Evolutionary conservation across 108 stramenopile species (phyloP).

Genomic region (Asterionellopsis glacialis): DNA sequence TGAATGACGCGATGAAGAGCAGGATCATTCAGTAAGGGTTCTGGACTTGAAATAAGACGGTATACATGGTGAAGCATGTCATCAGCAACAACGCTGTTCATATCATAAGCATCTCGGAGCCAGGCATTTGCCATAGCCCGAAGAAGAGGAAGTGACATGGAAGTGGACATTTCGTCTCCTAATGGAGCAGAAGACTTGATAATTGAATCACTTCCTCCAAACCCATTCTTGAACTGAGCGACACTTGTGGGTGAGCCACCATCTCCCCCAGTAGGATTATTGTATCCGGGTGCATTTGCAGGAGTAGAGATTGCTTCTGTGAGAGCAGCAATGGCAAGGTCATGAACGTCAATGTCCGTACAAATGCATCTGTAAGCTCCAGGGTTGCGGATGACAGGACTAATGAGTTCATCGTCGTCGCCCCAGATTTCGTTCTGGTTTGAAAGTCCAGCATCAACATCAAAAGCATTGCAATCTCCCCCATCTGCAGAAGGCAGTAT

Average conservation of each 20-base stretch:
- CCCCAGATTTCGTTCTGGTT: constrained; percentile 69
- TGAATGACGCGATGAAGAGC: constrained; percentile 89
- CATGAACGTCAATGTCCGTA: constrained; percentile 90
- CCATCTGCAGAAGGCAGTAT: constrained; percentile 37
- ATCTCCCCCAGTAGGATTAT: background rate
- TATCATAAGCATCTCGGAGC: constrained; percentile 78
- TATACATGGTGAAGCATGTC: constrained; percentile 86
- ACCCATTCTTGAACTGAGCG: constrained; percentile 7
- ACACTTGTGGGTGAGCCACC: constrained; percentile 34
- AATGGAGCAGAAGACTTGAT: constrained; percentile 46
- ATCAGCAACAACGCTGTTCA: constrained; percentile 74
- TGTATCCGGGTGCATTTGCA: constrained; percentile 23
- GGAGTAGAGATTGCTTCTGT: constrained; percentile 39
- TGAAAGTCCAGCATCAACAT: constrained; percentile 1
- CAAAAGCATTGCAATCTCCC: constrained; percentile 14
- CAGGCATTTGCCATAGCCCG: constrained; percentile 79
- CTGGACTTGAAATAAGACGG: constrained; percentile 84
- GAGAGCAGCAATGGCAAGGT: constrained; percentile 89
- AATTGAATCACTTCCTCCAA: constrained; percentile 1
- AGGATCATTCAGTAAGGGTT: constrained; percentile 89
- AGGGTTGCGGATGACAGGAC: constrained; percentile 71
- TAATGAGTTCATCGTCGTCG: constrained; percentile 75
- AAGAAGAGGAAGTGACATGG: constrained; percentile 70
- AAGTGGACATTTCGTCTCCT: constrained; percentile 85
- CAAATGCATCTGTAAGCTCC: constrained; percentile 91